phyloP scores from a whole-genome alignment of 2,329 filamentous ascomycete species.

The Pezicula carpinea region DNA sequence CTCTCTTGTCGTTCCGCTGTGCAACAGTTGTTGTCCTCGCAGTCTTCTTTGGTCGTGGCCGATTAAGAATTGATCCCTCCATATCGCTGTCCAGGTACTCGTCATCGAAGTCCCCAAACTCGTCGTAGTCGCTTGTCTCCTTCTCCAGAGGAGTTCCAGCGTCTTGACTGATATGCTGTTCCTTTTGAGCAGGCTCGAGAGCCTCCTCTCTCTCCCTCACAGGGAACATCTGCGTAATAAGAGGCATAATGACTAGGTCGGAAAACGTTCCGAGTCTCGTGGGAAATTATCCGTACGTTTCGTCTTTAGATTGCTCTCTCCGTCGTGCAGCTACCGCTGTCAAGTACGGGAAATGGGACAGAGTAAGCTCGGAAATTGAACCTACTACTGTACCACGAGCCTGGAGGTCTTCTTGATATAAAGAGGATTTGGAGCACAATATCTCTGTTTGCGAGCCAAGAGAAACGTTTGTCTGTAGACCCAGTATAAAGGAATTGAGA shows the following conservation, averaged over 20 bases:
- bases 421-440: too few species aligned
- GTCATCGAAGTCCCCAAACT: conserved; percentile 19
- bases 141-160: conserved; percentile 6
- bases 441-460: too few species aligned
- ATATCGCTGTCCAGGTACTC: conserved; percentile 23
- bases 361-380: too few species aligned
- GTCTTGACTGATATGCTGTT: not conserved
- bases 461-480: not conserved
- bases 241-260: conserved; percentile 15
- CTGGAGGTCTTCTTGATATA: too few species aligned
- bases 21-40: conserved; percentile 19
- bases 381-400: too few species aligned
- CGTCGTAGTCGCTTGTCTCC: conserved; percentile 13
- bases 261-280: not conserved
- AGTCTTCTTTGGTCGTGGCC: conserved; percentile 17
- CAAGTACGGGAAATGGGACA: too few species aligned
- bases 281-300: conserved; percentile 1
- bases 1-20: conserved; percentile 19
- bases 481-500: not conserved
- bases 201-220: conserved; percentile 11
- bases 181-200: not conserved
- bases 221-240: conserved; percentile 19
- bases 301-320: conserved; percentile 3
- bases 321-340: not conserved
- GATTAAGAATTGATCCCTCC: conserved; percentile 22